These are phyloP conservation scores for Monosporascus ibericus DNA, from an alignment of 2,329 filamentous ascomycete species.

Conservation along the genomic window DNA sequence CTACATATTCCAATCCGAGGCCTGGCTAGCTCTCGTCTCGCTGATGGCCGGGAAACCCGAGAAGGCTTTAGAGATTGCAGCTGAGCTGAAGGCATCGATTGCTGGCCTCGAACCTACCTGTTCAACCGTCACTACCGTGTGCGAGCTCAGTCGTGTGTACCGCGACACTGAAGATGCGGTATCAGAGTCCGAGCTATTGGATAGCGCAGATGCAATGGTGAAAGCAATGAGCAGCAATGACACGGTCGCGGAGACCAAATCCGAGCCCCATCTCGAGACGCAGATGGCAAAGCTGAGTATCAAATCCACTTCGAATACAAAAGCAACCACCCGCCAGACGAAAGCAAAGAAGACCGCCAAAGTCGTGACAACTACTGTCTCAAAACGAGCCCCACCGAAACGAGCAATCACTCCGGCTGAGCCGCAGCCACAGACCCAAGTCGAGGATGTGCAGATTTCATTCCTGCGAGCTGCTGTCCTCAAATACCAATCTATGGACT, in stretches of 20 bases:
- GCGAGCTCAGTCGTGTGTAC: constrained; percentile 51
- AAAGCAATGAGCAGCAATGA: constrained; percentile 24
- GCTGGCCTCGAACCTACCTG: constrained; percentile 38
- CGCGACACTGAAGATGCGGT: constrained; percentile 41
- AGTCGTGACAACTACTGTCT: constrained; percentile 17
- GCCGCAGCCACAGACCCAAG: constrained; percentile 4
- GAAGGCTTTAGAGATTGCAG: constrained; percentile 50
- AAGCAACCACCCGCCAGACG: constrained; percentile 10
- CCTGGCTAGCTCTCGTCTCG: constrained; percentile 50
- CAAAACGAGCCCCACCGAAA: constrained; percentile 22
- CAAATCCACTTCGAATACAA: constrained; percentile 22
- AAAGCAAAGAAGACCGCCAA: constrained; percentile 14
- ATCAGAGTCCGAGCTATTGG: constrained; percentile 37
- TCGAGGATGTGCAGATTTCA: constrained; percentile 28
- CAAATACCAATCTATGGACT: constrained; percentile 37
- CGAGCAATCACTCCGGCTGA: constrained; percentile 11
- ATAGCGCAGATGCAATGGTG: constrained; percentile 43
- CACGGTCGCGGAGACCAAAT: constrained; percentile 3
- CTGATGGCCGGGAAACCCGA: constrained; percentile 52
- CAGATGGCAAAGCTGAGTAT: constrained; percentile 29
- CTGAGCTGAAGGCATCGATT: constrained; percentile 47
- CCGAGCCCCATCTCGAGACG: constrained; percentile 26
- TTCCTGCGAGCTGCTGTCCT: constrained; percentile 33
- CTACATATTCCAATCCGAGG: constrained; percentile 47
- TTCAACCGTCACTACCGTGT: constrained; percentile 42